Conservation (phyloP, 1,284 basidiomycete species). For the Ganoderma meredithae region DNA sequence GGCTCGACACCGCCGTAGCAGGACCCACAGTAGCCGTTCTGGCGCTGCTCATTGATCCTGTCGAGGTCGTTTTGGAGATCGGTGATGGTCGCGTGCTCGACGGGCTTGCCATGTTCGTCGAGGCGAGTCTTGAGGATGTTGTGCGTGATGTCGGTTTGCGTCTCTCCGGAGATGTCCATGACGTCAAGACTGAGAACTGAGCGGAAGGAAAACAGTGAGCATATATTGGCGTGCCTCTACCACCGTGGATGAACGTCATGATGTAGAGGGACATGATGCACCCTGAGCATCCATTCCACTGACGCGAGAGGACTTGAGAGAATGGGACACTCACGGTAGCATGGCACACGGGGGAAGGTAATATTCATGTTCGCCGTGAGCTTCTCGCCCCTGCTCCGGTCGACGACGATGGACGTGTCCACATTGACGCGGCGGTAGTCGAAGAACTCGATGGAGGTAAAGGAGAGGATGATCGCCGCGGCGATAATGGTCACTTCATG, state of each 20-base stretch:
- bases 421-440: slow-evolving; percentile 91
- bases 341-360: slow-evolving; percentile 96
- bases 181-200: slow-evolving; percentile 93
- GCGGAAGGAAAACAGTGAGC: slow-evolving; percentile 2
- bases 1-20: slow-evolving; percentile 94
- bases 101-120: slow-evolving; percentile 61
- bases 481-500: slow-evolving; percentile 88
- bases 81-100: slow-evolving; percentile 64
- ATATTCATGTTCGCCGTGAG: slow-evolving; percentile 93
- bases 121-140: slow-evolving; percentile 90
- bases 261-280: neutral
- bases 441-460: slow-evolving; percentile 93
- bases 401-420: slow-evolving; percentile 92
- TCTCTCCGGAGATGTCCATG: slow-evolving; percentile 98
- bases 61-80: slow-evolving; percentile 89
- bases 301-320: neutral
- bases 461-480: slow-evolving; percentile 89
- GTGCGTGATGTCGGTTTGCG: slow-evolving; percentile 89
- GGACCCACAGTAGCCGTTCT: slow-evolving; percentile 88
- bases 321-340: slow-evolving; percentile 78
- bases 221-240: no score
- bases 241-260: neutral
- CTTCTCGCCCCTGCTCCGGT: slow-evolving; percentile 94
- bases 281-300: neutral
- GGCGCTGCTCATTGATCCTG: slow-evolving; percentile 70